Base-by-base conservation (phyloP, 2,329 filamentous ascomycete genomes). In the Fusarium lyarnte region DNA sequence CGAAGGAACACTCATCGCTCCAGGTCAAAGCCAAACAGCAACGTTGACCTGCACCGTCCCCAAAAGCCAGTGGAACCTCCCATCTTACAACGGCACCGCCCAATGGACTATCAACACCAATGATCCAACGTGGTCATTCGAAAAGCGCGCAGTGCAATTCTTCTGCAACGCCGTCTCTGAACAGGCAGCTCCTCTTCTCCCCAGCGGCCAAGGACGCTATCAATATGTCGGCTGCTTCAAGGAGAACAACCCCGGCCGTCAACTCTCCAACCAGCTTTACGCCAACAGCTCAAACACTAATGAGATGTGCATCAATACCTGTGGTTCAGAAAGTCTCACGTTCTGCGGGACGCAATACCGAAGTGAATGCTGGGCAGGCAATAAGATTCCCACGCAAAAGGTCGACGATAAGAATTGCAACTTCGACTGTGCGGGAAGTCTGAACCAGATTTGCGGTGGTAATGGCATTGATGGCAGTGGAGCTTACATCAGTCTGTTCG, bases 51-150 rank as follows among this genome's bases (percentile, higher is more conserved):
- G 89, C 72, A 83, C 86, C 4, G 87, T 86, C 1, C 87, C 88
- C 13, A 88, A 89, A 76, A 82, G 83, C 1, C 88, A 90, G 69
- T 87, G 88, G 82, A 90, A 91, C 70, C 78, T 84, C 3, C 82
- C 87, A n/a, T 77, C 85, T 0, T 88, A 86, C 68, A 81, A 79
- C 8, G 85, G 85, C 6, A 80, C 78, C 0, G 86, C 87, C 0
- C 75, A 80, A 5, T 90, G 88, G 88, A 88, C 85, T 0, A 83
- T 90, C 74, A 90, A 90, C 76, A 86, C 86, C 49, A 87, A 88
- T 57, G 88, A 89, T 62, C 84, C 85, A 1, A 77, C 75, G 3
- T 83, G 86, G 55, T 65, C 65, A 31, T 69, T 69, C 2, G 85
- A 84, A 33, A 90, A 89, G 79, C 85, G 87, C 54, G 79, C 80